Conservation (phyloP, 495 filamentous ascomycete genomes). For the Xylaria bambusicola region DNA sequence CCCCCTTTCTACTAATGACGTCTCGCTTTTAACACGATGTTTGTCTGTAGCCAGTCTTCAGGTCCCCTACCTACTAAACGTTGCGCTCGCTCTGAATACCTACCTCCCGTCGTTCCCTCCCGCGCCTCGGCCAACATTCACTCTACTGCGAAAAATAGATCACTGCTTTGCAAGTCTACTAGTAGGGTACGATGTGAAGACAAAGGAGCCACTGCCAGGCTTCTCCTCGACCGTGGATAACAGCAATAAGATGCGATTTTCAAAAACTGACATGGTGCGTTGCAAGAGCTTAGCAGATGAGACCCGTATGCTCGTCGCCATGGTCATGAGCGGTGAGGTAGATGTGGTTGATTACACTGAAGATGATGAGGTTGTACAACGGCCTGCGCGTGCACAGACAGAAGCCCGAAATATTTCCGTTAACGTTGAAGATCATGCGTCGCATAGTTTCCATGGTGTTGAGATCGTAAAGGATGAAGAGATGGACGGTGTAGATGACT, state of each 20-base stretch:
- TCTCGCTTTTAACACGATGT: background rate
- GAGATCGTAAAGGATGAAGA: slow-evolving; percentile 11
- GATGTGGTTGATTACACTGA: slow-evolving; percentile 32
- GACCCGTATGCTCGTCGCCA: slow-evolving; percentile 65
- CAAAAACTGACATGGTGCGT: slow-evolving; percentile 78
- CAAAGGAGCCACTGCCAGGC: slow-evolving; percentile 64
- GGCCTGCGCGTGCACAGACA: slow-evolving; percentile 4
- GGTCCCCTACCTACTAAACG: slow-evolving; percentile 75
- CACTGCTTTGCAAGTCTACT: slow-evolving; percentile 72
- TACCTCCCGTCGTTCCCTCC: slow-evolving; percentile 70
- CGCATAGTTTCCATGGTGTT: background rate
- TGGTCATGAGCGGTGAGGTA: slow-evolving; percentile 55
- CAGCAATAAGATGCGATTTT: slow-evolving; percentile 35
- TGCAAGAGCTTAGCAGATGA: slow-evolving; percentile 75
- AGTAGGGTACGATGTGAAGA: slow-evolving; percentile 64
- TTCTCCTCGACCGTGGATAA: slow-evolving; percentile 56
- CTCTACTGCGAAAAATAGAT: slow-evolving; percentile 74
- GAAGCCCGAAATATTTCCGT: background rate
- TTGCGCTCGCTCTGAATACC: slow-evolving; percentile 67
- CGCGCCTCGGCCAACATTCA: slow-evolving; percentile 63
- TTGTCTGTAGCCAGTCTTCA: slow-evolving; percentile 68
- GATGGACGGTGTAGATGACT: slow-evolving; percentile 15
- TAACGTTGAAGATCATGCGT: background rate
- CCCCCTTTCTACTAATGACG: slow-evolving; percentile 7
- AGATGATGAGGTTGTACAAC: slow-evolving; percentile 18